A percentile compares a stretch with the other conserved stretches of the same genome.
phyloP scores from a whole-genome alignment of 148 eudicot species.

The Hydrangea macrophylla region DNA sequence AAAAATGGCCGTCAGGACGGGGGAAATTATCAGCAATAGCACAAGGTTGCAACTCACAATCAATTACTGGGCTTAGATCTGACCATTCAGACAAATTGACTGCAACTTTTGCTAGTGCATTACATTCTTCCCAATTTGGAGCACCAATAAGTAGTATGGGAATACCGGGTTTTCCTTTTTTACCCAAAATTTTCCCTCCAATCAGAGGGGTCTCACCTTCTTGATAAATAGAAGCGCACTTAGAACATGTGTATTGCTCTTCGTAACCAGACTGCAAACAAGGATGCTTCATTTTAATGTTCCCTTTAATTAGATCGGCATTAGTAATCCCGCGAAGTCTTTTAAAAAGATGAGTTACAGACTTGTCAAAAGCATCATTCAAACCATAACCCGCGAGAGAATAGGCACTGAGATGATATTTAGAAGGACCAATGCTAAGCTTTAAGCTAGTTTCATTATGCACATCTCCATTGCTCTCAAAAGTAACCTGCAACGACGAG shows the following conservation, averaged over 20 bases:
- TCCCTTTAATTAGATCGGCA: slow-evolving; percentile 54
- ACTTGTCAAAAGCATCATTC: slow-evolving; percentile 97
- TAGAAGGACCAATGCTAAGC: slow-evolving; percentile 84
- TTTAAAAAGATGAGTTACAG: slow-evolving; percentile 74
- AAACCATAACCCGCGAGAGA: slow-evolving; percentile 93
- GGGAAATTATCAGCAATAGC: slow-evolving; percentile 77
- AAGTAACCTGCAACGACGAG: slow-evolving; percentile 94
- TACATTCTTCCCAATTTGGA: slow-evolving; percentile 92
- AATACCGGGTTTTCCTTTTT: slow-evolving; percentile 58
- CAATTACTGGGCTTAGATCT: slow-evolving; percentile 55
- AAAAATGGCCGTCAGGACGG: slow-evolving; percentile 84
- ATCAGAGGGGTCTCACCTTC: slow-evolving; percentile 43
- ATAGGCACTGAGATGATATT: slow-evolving; percentile 90
- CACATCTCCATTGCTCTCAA: slow-evolving; percentile 64
- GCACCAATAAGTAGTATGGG: slow-evolving; percentile 68
- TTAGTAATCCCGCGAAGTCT: slow-evolving; percentile 44
- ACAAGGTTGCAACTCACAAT: slow-evolving; percentile 86
- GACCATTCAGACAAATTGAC: slow-evolving; percentile 98
- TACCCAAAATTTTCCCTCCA: slow-evolving; percentile 30
- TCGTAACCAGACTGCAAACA: slow-evolving; percentile 87
- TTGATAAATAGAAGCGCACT: slow-evolving; percentile 54
- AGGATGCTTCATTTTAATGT: slow-evolving; percentile 74
- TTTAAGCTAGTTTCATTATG: slow-evolving; percentile 68
- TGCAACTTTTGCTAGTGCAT: slow-evolving; percentile 65
- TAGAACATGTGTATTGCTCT: slow-evolving; percentile 66